Evolutionary conservation across 495 filamentous ascomycete species (phyloP), one percentile per base, ranked within the genome.

Genomic region (Recurvomyces mirabilis): DNA sequence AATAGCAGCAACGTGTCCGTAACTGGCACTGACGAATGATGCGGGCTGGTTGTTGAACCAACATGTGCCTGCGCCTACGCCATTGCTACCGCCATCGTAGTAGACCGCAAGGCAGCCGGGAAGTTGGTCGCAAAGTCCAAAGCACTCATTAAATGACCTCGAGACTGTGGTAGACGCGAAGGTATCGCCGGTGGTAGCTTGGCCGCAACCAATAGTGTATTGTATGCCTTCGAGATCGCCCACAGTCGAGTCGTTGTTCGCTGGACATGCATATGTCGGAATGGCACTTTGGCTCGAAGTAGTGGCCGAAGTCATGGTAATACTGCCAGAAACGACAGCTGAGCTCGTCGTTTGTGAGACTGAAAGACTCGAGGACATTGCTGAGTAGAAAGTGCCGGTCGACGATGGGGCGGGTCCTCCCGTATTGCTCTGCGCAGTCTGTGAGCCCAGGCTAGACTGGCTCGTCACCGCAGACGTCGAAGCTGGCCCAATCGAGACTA

Each of bases 61-160:
- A 23, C 49, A 52, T 2, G 17, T 38, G 4, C 49, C 49, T 10
- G 37, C 5, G 25, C 49, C 49, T 18, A 52, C 38, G n/a, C 49
- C 49, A 32, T 52, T 43, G 4, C n/a, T 24, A 13, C 47, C 41
- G 23, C 47, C 47, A 5, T 18, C 7, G 25, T 46, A 52, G 1
- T 38, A 37, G 23, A 40, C 46, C 2, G 36, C 49, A 2, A 24
- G 42, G 49, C 49, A 52, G 18, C 20, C 18, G 6, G 43, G 17
- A 14, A 21, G 10, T 19, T 20, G 28, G 29, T 52, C 36, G 32
- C 49, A 52, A 3, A 52, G 30, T 11, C 31, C 26, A 20, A 52
- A 52, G 33, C 49, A 52, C 5, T 52, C 43, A 24, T 47, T 31
- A 24, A 43, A 46, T 3, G 42, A 42, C 5, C 41, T 30, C 1